Evolutionary conservation across 2,329 filamentous ascomycete genomes (phyloP).

Genomic region (Fusarium kyushuense): DNA sequence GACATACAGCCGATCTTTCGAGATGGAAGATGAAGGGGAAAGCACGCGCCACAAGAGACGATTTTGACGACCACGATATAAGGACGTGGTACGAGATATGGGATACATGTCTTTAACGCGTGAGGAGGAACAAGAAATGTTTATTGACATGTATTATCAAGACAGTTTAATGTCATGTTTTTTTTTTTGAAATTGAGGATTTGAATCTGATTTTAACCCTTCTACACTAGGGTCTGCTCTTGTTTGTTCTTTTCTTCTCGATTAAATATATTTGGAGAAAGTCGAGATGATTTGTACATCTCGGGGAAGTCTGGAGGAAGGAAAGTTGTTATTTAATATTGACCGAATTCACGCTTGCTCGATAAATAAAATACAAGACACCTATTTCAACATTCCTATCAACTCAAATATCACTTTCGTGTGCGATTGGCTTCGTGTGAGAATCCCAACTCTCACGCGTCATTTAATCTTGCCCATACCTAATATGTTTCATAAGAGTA

Average conservation of each 20-base stretch:
- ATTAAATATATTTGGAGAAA: neutral
- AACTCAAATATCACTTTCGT: neutral
- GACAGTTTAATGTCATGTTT: conserved; percentile 35
- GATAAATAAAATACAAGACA: neutral
- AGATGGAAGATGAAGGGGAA: conserved; percentile 27
- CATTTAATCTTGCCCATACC: neutral
- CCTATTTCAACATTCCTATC: neutral
- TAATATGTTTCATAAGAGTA: too few relatives aligned
- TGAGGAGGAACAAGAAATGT: conserved; percentile 35
- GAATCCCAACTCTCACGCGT: neutral
- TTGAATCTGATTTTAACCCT: conserved; percentile 23
- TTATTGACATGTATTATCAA: conserved; percentile 47
- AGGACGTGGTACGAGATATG: conserved; percentile 40
- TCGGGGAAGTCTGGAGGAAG: too few relatives aligned
- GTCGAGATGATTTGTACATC: neutral
- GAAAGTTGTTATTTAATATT: neutral
- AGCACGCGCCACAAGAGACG: conserved; percentile 36
- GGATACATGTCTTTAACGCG: conserved; percentile 36
- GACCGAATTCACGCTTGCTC: neutral
- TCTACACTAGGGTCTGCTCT: neutral
- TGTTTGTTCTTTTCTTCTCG: neutral
- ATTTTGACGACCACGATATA: conserved; percentile 38
- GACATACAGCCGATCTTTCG: conserved; percentile 35
- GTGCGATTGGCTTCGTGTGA: neutral
- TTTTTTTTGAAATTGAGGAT: conserved; percentile 40